Evolutionary conservation across 495 filamentous ascomycete species (phyloP).

Genomic region (Pyrenula aspistea): DNA sequence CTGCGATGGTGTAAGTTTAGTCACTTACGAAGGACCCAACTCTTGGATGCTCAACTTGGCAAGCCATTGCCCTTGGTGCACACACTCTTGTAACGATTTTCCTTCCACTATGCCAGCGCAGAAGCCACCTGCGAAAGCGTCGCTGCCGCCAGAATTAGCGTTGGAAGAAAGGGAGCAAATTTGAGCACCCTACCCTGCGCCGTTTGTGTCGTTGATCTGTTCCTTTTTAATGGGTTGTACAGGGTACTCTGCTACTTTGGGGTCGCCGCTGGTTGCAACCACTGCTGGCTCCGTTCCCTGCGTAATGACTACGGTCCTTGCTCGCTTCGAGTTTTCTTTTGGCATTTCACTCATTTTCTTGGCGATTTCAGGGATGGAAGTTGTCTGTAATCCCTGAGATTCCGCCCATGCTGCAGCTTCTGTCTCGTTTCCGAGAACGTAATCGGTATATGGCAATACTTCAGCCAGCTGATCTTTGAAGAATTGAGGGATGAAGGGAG

Average conservation of each 20-base stretch:
- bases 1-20: slow-evolving; percentile 1
- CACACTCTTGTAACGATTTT: slow-evolving; percentile 56
- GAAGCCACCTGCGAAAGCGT: slow-evolving; percentile 94
- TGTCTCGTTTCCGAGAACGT: slow-evolving; percentile 92
- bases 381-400: slow-evolving; percentile 56
- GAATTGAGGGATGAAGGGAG: slow-evolving; percentile 92
- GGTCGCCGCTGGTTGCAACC: slow-evolving; percentile 53
- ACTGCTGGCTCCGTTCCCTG: slow-evolving; percentile 87
- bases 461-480: slow-evolving; percentile 92
- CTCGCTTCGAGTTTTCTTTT: slow-evolving; percentile 75
- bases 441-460: slow-evolving; percentile 84
- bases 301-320: slow-evolving; percentile 78
- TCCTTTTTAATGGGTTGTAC: slow-evolving; percentile 63
- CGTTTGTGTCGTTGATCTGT: slow-evolving; percentile 88
- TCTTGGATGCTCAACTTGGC: slow-evolving; percentile 86
- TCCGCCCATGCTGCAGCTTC: slow-evolving; percentile 81
- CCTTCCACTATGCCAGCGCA: slow-evolving; percentile 77
- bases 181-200: slow-evolving; percentile 54
- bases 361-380: slow-evolving; percentile 79
- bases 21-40: slow-evolving; percentile 82
- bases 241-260: slow-evolving; percentile 60
- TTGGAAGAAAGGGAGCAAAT: slow-evolving; percentile 3
- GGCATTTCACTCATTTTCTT: slow-evolving; percentile 73
- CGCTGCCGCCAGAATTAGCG: slow-evolving; percentile 33
- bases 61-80: slow-evolving; percentile 93